Evolutionary conservation across 208 protist genomes (phyloP), one percentile per base, ranked within the genome.

Genomic region (Leishmania lainsoni): DNA sequence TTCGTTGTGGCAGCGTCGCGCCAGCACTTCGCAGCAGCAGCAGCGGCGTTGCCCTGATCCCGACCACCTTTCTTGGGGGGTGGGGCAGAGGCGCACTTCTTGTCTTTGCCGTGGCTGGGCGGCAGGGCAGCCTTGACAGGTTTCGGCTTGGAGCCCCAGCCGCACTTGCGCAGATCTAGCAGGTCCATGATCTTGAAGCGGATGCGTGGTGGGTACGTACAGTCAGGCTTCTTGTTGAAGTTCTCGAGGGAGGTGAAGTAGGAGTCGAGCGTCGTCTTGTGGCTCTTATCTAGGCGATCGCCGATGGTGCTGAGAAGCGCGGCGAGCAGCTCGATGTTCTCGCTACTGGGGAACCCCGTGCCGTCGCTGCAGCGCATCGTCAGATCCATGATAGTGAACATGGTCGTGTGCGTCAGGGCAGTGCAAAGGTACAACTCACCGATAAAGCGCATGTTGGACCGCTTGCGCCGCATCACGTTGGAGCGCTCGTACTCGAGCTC

Each of bases 181-280:
- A 98, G 79, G 85, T 98, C 90, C 81, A 96, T 90, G 45, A 98
- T 94, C 83, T 95, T 96, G 81, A 98, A 98, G 72, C 88, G 86
- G 54, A 98, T 98, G 77, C 94, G 93, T 26, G 82, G 87, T 3
- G 92, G 88, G 79, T 95, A 98, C 26, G 89, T 84, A 79, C 86
- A 83, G 80, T 92, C 81, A 26, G 84, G 32, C 12, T 86, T 81
- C 81, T 94, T 90, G 45, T 92, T 72, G 58, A 88, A 74, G 59
- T 80, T 65, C 48, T 89, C 86, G 35, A 96, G 84, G 12, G 88
- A 56, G 52, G 75, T 84, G 76, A 96, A 95, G 83, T 92, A 89
- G 26, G 58, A 16, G 78, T 96, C 87, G 49, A 98, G 29, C 20
- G 80, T 75, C 73, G 89, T 81, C 65, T 86, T 85, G 22, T 92